phyloP scores from a whole-genome alignment of 768 basidiomycete species.

The Lactarius sanguifluus region DNA sequence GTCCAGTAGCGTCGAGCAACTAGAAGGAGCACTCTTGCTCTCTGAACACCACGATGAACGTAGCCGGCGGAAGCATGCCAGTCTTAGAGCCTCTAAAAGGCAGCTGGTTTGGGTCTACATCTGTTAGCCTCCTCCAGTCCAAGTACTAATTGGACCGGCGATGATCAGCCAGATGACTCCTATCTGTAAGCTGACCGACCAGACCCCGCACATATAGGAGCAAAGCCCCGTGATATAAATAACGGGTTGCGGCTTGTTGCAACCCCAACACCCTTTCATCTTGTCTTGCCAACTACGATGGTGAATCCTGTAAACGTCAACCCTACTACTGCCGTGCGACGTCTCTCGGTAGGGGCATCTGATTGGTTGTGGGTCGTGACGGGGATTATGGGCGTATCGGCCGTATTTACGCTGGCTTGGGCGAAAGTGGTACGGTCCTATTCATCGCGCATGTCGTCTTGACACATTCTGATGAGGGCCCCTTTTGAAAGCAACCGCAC shows the following conservation, averaged over 20 bases:
- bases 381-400: constrained; percentile 47
- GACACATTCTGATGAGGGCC: not conserved
- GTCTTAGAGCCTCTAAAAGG: not conserved
- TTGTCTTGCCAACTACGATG: constrained; percentile 6
- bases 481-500: constrained; percentile 36
- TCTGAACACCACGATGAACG: not conserved
- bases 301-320: constrained; percentile 37
- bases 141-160: not conserved
- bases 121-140: too few relatives aligned
- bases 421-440: constrained; percentile 36
- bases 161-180: not conserved
- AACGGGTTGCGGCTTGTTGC: not conserved
- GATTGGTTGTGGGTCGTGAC: constrained; percentile 60
- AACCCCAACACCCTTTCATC: not conserved
- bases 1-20: not conserved
- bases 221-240: not conserved
- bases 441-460: not conserved
- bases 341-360: constrained; percentile 47
- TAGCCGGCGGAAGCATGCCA: not conserved
- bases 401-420: constrained; percentile 43
- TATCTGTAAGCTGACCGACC: not conserved
- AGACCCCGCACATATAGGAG: not conserved
- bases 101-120: not conserved
- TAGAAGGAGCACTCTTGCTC: not conserved
- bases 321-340: constrained; percentile 38